These are phyloP conservation scores for Trichosporon inkin DNA, from an alignment of 1,284 basidiomycete species.

Conservation along the genomic window DNA sequence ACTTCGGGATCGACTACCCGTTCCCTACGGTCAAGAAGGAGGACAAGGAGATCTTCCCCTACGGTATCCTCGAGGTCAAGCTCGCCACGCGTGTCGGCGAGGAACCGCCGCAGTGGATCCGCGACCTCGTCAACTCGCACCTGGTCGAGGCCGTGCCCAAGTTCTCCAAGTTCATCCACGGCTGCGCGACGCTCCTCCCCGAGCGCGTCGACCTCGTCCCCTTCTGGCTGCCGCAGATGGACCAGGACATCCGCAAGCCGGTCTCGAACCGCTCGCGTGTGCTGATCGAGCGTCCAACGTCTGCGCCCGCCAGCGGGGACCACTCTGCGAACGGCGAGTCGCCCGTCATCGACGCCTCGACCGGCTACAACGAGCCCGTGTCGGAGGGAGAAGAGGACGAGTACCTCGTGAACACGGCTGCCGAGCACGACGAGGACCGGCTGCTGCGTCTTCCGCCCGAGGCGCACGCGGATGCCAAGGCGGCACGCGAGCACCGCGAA, in stretches of 20 bases:
- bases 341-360: slow-evolving; percentile 36
- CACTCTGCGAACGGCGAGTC: slow-evolving; percentile 48
- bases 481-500: slow-evolving; percentile 77
- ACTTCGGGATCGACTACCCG: slow-evolving; percentile 88
- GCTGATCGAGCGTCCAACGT: slow-evolving; percentile 66
- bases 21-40: slow-evolving; percentile 72
- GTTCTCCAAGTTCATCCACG: slow-evolving; percentile 86
- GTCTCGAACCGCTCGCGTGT: slow-evolving; percentile 64
- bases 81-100: slow-evolving; percentile 95
- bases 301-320: slow-evolving; percentile 38
- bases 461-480: slow-evolving; percentile 72
- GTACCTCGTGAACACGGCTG: slow-evolving; percentile 64
- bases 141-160: slow-evolving; percentile 90
- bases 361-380: slow-evolving; percentile 70
- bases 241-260: slow-evolving; percentile 85
- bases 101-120: slow-evolving; percentile 93
- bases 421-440: slow-evolving; percentile 60
- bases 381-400: slow-evolving; percentile 78
- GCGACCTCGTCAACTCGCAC: slow-evolving; percentile 88
- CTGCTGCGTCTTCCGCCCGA: slow-evolving; percentile 68
- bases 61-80: slow-evolving; percentile 91
- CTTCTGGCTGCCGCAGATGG: slow-evolving; percentile 89
- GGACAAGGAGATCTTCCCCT: slow-evolving; percentile 92
- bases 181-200: slow-evolving; percentile 87
- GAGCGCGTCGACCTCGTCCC: slow-evolving; percentile 96